Evolutionary conservation across 2,329 filamentous ascomycete genomes (phyloP).

Genomic region (Neophaeococcomyces mojaviensis): DNA sequence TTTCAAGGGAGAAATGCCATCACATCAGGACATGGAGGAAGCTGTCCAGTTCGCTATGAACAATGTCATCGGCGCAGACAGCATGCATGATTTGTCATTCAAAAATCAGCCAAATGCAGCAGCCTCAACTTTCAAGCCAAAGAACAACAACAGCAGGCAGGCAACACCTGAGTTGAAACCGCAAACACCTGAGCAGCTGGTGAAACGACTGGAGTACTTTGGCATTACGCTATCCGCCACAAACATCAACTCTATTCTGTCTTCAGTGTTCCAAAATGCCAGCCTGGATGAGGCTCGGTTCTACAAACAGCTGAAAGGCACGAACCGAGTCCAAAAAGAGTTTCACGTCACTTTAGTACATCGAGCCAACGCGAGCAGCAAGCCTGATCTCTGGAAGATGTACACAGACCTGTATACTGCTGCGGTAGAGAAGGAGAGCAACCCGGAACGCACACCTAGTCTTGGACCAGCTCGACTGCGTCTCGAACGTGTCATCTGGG

Average conservation of each 20-base stretch:
- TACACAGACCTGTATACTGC: conserved; percentile 55
- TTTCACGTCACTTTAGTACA: conserved; percentile 97
- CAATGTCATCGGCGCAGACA: conserved; percentile 61
- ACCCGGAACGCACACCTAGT: conserved; percentile 26
- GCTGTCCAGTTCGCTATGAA: conserved; percentile 70
- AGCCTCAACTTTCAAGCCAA: conserved; percentile 15
- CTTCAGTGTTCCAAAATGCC: conserved; percentile 58
- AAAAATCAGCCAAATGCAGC: conserved; percentile 31
- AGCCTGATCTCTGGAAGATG: conserved; percentile 66
- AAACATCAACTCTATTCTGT: conserved; percentile 53
- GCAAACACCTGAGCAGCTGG: conserved; percentile 23
- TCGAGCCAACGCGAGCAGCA: conserved; percentile 52
- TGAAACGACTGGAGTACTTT: conserved; percentile 60
- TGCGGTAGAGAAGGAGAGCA: conserved; percentile 21
- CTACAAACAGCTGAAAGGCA: conserved; percentile 67
- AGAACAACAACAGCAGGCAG: conserved; percentile 14
- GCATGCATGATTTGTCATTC: conserved; percentile 58
- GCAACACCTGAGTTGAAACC: conserved; percentile 26
- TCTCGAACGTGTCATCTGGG: conserved; percentile 66
- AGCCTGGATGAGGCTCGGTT: conserved; percentile 53
- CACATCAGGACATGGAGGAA: conserved; percentile 64
- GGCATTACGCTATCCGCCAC: conserved; percentile 48
- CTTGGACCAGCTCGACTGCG: conserved; percentile 39
- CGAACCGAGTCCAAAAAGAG: conserved; percentile 66
- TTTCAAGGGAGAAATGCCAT: conserved; percentile 60